Evolutionary conservation across 2,329 filamentous ascomycete species (phyloP).

Genomic region (Stagonosporopsis vannaccii): DNA sequence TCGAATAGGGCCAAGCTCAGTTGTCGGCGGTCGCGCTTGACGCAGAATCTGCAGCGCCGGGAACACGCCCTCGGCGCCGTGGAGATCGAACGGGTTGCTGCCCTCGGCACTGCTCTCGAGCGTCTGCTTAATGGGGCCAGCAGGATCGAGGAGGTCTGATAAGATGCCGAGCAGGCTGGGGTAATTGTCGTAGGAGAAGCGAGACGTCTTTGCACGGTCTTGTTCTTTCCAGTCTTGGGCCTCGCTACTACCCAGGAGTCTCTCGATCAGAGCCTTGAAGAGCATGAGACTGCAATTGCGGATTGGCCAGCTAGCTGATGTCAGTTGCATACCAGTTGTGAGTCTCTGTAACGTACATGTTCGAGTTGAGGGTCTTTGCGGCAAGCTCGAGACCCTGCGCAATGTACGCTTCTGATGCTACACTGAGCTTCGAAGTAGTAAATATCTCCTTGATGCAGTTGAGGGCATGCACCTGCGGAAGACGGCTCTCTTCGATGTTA

Average conservation of each 20-base stretch:
- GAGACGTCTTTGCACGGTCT: slow-evolving; percentile 52
- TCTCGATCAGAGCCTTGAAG: slow-evolving; percentile 83
- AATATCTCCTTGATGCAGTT: slow-evolving; percentile 95
- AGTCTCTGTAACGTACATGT: slow-evolving; percentile 64
- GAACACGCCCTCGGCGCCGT: slow-evolving; percentile 72
- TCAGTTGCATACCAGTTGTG: not conserved
- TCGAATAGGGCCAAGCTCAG: slow-evolving; percentile 63
- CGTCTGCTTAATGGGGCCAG: slow-evolving; percentile 36
- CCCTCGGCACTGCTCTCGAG: slow-evolving; percentile 26
- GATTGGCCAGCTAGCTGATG: slow-evolving; percentile 77
- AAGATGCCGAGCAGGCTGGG: slow-evolving; percentile 70
- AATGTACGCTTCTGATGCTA: slow-evolving; percentile 75
- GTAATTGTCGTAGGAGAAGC: slow-evolving; percentile 75
- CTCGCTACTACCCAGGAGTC: slow-evolving; percentile 76
- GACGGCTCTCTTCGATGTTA: slow-evolving; percentile 62
- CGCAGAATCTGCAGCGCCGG: slow-evolving; percentile 83
- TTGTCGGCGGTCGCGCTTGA: slow-evolving; percentile 70
- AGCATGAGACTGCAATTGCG: slow-evolving; percentile 92
- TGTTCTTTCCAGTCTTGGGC: slow-evolving; percentile 64
- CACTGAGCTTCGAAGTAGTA: slow-evolving; percentile 78
- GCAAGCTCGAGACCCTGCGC: slow-evolving; percentile 80
- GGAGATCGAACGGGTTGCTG: slow-evolving; percentile 42
- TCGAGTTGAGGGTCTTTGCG: slow-evolving; percentile 77
- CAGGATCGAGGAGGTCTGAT: slow-evolving; percentile 62
- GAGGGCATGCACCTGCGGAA: slow-evolving; percentile 92